Conservation (phyloP, 345 rosid genomes). For the Bruguiera gymnorhiza region DNA sequence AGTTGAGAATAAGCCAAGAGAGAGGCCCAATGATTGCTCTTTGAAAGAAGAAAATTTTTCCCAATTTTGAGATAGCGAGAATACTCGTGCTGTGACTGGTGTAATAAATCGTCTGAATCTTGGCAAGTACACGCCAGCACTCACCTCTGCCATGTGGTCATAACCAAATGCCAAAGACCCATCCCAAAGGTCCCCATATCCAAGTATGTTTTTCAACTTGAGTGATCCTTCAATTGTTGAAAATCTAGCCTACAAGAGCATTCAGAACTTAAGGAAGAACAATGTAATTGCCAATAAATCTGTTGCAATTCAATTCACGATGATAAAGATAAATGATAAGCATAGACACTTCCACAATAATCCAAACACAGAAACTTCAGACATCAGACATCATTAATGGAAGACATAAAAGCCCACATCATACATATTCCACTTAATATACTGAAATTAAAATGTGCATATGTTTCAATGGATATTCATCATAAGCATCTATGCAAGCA, state of each 20-base stretch:
- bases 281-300: not conserved
- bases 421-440: constrained; percentile 4
- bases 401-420: not conserved
- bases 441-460: not conserved
- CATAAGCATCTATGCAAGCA: not conserved
- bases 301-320: not conserved
- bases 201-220: constrained; percentile 77
- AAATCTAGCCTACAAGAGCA: constrained; percentile 66
- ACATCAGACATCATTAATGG: not conserved
- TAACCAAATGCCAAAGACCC: constrained; percentile 72
- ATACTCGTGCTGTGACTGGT: constrained; percentile 68
- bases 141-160: constrained; percentile 75
- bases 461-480: not conserved
- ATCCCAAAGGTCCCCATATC: constrained; percentile 94
- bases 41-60: constrained; percentile 74
- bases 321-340: not conserved
- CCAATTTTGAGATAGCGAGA: constrained; percentile 83
- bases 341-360: not conserved
- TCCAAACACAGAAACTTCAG: not conserved
- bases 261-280: constrained; percentile 13
- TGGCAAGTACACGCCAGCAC: constrained; percentile 73
- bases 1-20: constrained; percentile 70
- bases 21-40: constrained; percentile 76
- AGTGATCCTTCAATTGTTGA: constrained; percentile 77
- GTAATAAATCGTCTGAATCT: constrained; percentile 55